Evolutionary conservation across 257 asterid genomes (phyloP).

Genomic region (Solanum chilense): DNA sequence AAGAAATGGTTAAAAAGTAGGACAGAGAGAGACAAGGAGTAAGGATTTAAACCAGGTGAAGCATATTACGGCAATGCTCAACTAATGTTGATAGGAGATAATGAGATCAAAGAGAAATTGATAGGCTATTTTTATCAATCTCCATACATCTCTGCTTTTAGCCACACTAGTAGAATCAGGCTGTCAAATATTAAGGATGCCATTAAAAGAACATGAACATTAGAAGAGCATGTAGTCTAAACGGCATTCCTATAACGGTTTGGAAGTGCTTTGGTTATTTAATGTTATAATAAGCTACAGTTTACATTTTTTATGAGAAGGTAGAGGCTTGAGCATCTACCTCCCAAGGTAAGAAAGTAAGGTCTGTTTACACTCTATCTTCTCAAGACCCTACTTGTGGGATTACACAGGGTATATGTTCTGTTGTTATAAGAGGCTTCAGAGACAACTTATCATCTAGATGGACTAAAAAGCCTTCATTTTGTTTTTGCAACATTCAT

Average conservation of each 20-base stretch:
- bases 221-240: neutral
- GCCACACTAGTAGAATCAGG: neutral
- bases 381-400: neutral
- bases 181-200: neutral
- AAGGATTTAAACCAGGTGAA: neutral
- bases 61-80: neutral
- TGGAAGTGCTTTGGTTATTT: neutral
- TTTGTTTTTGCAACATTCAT: neutral
- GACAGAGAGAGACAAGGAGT: neutral
- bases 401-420: neutral
- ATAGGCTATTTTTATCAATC: neutral
- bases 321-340: neutral
- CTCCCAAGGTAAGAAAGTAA: neutral
- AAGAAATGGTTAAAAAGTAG: neutral
- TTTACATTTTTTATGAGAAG: neutral
- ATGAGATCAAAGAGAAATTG: neutral
- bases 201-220: neutral
- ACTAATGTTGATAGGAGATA: neutral
- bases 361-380: neutral
- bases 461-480: constrained; percentile 13
- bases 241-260: neutral
- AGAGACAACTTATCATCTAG: neutral
- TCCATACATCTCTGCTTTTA: neutral
- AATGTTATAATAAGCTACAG: neutral
- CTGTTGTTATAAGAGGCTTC: neutral